phyloP scores from a whole-genome alignment of 768 basidiomycete species.

The Boletales sp. region DNA sequence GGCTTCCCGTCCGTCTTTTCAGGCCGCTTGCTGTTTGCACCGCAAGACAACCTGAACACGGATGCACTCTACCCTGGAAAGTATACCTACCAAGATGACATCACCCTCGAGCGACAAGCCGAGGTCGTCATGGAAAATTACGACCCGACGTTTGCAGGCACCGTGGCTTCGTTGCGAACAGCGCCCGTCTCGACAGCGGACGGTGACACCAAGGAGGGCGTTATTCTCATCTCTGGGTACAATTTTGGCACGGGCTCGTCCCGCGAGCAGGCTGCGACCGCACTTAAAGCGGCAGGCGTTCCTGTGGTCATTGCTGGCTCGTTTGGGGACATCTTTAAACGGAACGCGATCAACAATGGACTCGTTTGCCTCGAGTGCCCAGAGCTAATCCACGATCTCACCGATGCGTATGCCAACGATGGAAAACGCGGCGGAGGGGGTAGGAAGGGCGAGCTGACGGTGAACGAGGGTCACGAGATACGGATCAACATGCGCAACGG shows the following conservation, averaged over 20 bases:
- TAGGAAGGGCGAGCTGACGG: constrained; percentile 76
- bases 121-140: constrained; percentile 99
- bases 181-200: constrained; percentile 10
- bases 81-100: constrained; percentile 99
- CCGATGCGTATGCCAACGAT: constrained; percentile 65
- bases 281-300: constrained; percentile 89
- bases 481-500: constrained; percentile 70
- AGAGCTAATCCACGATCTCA: constrained; percentile 82
- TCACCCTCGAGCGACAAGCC: constrained; percentile 90
- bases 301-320: constrained; percentile 95
- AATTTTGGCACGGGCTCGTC: constrained; percentile 99
- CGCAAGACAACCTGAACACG: constrained; percentile 97
- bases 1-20: constrained; percentile 82
- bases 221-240: constrained; percentile 87
- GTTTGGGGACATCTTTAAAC: constrained; percentile 99
- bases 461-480: constrained; percentile 65
- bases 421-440: constrained; percentile 79
- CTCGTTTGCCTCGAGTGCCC: constrained; percentile 93
- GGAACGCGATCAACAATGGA: constrained; percentile 98
- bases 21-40: constrained; percentile 86
- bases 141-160: constrained; percentile 78
- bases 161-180: constrained; percentile 51
- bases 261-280: constrained; percentile 97
- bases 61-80: constrained; percentile 99
- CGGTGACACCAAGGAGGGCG: constrained; percentile 48